A percentile compares a stretch with the other conserved stretches of the same genome.
Conservation (phyloP, 129 eudicot species). For the Gnaphalium uliginosum region DNA sequence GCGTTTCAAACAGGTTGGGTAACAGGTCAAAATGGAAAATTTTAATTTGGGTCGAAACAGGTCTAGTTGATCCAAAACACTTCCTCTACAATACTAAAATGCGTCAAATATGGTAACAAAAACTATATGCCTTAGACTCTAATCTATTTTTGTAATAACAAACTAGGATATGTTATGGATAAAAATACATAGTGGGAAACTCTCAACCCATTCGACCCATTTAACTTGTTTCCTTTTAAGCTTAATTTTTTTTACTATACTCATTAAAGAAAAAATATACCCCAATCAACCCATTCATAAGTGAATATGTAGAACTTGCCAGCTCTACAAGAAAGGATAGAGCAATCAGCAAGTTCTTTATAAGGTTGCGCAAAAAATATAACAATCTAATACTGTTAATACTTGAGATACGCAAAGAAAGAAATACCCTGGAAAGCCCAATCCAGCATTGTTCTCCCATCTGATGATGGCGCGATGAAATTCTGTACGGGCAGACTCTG, state of each 20-base stretch:
- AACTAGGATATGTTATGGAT: background rate
- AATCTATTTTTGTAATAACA: background rate
- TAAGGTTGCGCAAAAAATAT: background rate
- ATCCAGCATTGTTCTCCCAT: constrained; percentile 66
- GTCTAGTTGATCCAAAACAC: background rate
- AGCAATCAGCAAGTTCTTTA: background rate
- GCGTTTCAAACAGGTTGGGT: background rate
- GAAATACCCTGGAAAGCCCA: constrained; percentile 69
- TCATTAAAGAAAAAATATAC: background rate
- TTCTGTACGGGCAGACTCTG: constrained; percentile 62
- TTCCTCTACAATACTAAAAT: background rate
- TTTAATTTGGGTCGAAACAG: background rate
- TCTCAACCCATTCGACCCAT: background rate
- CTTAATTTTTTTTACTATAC: background rate
- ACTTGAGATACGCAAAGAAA: constrained; percentile 24
- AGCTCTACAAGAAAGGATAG: constrained; percentile 9
- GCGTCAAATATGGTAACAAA: background rate
- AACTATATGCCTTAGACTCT: background rate
- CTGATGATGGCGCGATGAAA: constrained; percentile 75
- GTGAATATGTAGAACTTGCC: background rate
- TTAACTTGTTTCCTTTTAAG: background rate
- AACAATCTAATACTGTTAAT: constrained; percentile 2
- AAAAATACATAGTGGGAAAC: background rate
- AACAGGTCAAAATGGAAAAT: background rate
- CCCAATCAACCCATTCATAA: background rate